Percentiles rank a stretch among this genome's conserved stretches.
phyloP scores from a whole-genome alignment of 441 rosid genomes.

The California macrophylla region DNA sequence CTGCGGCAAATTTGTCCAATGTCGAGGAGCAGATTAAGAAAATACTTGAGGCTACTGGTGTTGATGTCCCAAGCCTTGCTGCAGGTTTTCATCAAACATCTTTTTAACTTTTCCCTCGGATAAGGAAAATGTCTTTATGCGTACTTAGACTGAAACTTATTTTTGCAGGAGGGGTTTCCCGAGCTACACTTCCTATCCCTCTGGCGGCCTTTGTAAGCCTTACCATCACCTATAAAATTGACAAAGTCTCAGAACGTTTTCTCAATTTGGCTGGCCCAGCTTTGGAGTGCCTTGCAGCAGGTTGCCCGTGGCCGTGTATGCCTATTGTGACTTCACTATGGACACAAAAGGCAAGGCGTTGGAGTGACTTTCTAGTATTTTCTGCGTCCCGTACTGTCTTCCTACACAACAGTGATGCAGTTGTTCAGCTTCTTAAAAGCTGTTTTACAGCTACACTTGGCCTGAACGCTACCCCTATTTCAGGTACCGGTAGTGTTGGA shows the following conservation, averaged over 20 bases:
- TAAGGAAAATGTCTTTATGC: not conserved
- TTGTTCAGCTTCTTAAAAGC: constrained; percentile 64
- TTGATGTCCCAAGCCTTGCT: constrained; percentile 64
- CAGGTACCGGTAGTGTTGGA: constrained; percentile 58
- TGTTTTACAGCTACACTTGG: constrained; percentile 65
- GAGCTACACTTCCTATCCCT: constrained; percentile 62
- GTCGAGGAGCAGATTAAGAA: constrained; percentile 62
- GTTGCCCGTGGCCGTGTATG: constrained; percentile 84
- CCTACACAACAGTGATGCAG: constrained; percentile 53
- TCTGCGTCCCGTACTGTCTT: constrained; percentile 77
- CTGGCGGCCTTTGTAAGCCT: constrained; percentile 74
- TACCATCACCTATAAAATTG: constrained; percentile 66
- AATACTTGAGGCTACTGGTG: constrained; percentile 57
- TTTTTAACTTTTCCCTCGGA: not conserved
- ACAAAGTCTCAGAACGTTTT: constrained; percentile 62
- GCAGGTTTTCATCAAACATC: constrained; percentile 33
- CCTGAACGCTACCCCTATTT: constrained; percentile 36
- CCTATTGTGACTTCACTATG: constrained; percentile 68
- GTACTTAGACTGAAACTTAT: constrained; percentile 21
- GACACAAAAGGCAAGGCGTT: constrained; percentile 81
- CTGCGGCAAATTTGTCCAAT: constrained; percentile 56
- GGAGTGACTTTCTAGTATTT: constrained; percentile 69
- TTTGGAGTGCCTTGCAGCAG: constrained; percentile 66
- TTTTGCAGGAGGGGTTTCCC: constrained; percentile 46
- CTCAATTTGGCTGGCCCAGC: constrained; percentile 76